phyloP scores from a whole-genome alignment of 306 rosid species.

The Amphicarpaea edgeworthii region DNA sequence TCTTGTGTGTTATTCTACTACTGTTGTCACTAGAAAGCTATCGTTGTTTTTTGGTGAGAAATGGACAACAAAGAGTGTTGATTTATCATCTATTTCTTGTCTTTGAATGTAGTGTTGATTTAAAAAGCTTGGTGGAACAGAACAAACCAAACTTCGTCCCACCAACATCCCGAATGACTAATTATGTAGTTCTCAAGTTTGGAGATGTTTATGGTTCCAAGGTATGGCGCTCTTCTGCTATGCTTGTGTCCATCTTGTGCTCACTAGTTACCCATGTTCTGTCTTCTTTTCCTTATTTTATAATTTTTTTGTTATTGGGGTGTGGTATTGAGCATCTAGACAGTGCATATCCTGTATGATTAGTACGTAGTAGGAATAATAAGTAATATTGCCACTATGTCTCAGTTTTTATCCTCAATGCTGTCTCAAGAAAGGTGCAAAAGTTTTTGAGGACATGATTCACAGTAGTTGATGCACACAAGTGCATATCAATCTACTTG shows the following conservation, averaged over 20 bases:
- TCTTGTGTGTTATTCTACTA: constrained; percentile 15
- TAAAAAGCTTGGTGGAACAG: constrained; percentile 89
- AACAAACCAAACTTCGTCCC: constrained; percentile 85
- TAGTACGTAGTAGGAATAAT: neutral
- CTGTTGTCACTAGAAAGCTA: neutral
- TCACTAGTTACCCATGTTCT: constrained; percentile 19
- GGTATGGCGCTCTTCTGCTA: constrained; percentile 55
- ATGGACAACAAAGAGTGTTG: neutral
- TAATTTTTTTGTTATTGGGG: constrained; percentile 11
- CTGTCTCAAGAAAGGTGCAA: neutral
- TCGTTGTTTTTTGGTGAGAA: neutral
- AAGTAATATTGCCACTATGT: constrained; percentile 8
- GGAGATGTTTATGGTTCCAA: constrained; percentile 66
- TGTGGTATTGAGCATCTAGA: neutral
- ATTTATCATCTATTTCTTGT: constrained; percentile 42
- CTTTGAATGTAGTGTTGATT: constrained; percentile 78
- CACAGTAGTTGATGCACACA: constrained; percentile 14
- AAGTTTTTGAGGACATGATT: constrained; percentile 5
- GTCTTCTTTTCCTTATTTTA: constrained; percentile 1
- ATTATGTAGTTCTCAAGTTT: constrained; percentile 85
- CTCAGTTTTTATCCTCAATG: neutral
- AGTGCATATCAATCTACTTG: constrained; percentile 1
- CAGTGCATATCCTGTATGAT: neutral
- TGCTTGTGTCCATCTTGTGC: neutral
- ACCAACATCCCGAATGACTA: constrained; percentile 91